Conservation (phyloP, 148 eudicot genomes). For the Vaccinium corymbosum region DNA sequence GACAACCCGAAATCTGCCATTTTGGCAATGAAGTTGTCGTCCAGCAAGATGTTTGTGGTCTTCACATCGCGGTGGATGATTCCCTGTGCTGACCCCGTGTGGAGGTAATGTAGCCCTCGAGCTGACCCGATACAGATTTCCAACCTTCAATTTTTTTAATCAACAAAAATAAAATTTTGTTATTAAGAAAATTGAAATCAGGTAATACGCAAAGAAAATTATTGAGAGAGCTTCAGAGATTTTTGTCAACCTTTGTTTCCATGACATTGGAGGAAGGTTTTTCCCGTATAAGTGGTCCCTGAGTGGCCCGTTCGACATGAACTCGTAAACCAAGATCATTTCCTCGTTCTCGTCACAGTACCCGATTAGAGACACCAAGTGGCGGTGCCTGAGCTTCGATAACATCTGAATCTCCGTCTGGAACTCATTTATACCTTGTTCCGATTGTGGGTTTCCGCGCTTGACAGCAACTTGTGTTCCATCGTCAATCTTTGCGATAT, state of each 20-base stretch:
- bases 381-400: conserved; percentile 87
- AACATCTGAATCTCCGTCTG: conserved; percentile 82
- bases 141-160: conserved; percentile 46
- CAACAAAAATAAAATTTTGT: too few relatives aligned
- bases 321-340: conserved; percentile 85
- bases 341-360: conserved; percentile 74
- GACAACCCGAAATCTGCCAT: conserved; percentile 91
- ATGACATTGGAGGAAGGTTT: too few relatives aligned
- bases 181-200: too few relatives aligned
- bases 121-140: conserved; percentile 79
- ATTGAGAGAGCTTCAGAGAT: too few relatives aligned
- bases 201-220: too few relatives aligned
- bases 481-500: conserved; percentile 58
- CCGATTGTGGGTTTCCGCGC: conserved; percentile 84
- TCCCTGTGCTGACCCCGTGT: conserved; percentile 73
- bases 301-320: conserved; percentile 50
- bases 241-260: too few relatives aligned
- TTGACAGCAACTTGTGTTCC: conserved; percentile 64
- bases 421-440: conserved; percentile 84
- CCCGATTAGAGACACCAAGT: conserved; percentile 73
- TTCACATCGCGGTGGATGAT: conserved; percentile 90
- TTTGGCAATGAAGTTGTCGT: conserved; percentile 63
- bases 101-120: conserved; percentile 84
- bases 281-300: too few relatives aligned
- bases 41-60: conserved; percentile 77